phyloP scores from a whole-genome alignment of 768 basidiomycete species.

The Lentinula edodes region DNA sequence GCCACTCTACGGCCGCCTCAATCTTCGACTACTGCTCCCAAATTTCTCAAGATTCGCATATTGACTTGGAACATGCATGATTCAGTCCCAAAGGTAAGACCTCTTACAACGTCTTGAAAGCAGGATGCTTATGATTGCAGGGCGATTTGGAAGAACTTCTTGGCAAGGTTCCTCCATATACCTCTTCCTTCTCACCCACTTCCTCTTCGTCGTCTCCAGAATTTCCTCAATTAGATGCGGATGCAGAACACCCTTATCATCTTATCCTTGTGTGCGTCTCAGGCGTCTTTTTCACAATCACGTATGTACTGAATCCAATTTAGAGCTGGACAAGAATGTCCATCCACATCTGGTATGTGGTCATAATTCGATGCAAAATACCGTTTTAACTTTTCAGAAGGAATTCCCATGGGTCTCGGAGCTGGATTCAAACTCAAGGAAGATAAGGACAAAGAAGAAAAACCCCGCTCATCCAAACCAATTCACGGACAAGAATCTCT shows the following conservation, averaged over 20 bases:
- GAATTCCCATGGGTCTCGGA: conserved; percentile 73
- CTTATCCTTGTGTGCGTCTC: conserved; percentile 68
- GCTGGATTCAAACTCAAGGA: conserved; percentile 71
- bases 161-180: conserved; percentile 50
- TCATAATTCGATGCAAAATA: not conserved
- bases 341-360: conserved; percentile 60
- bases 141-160: conserved; percentile 71
- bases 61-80: conserved; percentile 88
- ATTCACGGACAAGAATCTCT: conserved; percentile 29
- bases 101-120: too few relatives aligned
- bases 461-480: conserved; percentile 23
- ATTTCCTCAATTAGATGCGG: conserved; percentile 30
- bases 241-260: conserved; percentile 66
- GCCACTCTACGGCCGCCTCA: conserved; percentile 15
- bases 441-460: conserved; percentile 33
- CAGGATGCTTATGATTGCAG: conserved; percentile 31
- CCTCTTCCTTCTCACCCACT: conserved; percentile 19
- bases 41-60: conserved; percentile 61
- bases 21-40: conserved; percentile 20
- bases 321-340: conserved; percentile 72
- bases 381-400: conserved; percentile 23
- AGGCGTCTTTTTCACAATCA: not conserved
- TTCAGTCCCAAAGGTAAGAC: conserved; percentile 58
- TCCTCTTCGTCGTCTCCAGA: conserved; percentile 30
- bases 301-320: conserved; percentile 1